These are phyloP conservation scores for Pleurotus eryngii DNA, from an alignment of 768 basidiomycete species.

Conservation along the genomic window DNA sequence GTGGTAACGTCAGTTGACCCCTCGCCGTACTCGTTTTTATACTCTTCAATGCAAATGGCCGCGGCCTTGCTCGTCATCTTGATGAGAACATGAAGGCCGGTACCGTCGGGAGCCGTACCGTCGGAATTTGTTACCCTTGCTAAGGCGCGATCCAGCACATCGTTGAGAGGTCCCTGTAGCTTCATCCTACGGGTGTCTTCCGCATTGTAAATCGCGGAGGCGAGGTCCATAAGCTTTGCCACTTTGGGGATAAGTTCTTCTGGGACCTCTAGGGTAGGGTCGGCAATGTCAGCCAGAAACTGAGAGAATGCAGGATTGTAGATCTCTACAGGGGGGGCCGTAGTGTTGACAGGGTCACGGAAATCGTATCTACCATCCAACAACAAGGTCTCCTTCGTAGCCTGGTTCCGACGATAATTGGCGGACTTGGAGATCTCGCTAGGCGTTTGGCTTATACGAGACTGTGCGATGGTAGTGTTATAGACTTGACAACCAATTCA, in stretches of 20 bases:
- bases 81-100: background rate
- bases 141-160: conserved; percentile 5
- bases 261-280: conserved; percentile 10
- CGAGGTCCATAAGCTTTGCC: conserved; percentile 14
- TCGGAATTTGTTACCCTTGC: conserved; percentile 7
- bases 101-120: conserved; percentile 7
- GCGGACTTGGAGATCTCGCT: background rate
- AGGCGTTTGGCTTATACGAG: no score
- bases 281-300: conserved; percentile 15
- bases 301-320: conserved; percentile 22
- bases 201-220: conserved; percentile 16
- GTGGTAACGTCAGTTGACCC: conserved; percentile 24
- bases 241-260: conserved; percentile 13
- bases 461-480: no score
- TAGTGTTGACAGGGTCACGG: background rate
- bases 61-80: background rate
- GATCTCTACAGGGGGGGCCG: conserved; percentile 21
- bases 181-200: conserved; percentile 10
- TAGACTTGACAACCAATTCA: no score
- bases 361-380: background rate
- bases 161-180: background rate
- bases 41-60: conserved; percentile 16
- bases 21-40: conserved; percentile 4
- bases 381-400: background rate
- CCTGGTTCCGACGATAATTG: background rate